Conservation (phyloP, 768 basidiomycete genomes). For the Trametes elegans region DNA sequence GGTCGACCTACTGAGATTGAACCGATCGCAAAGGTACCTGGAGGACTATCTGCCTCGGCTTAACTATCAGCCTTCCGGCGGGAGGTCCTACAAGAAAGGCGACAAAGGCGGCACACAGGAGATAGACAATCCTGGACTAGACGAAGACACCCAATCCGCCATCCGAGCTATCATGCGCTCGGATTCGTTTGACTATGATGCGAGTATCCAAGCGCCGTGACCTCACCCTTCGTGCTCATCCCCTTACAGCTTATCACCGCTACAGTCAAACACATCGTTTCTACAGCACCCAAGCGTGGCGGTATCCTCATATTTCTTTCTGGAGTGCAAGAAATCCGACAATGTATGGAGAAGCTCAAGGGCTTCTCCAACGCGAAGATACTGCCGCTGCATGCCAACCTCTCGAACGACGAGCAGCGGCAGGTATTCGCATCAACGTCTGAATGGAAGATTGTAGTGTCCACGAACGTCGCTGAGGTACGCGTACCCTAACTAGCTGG, state of each 20-base stretch:
- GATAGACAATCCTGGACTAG: conserved; percentile 52
- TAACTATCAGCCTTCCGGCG: conserved; percentile 49
- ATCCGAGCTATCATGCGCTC: conserved; percentile 61
- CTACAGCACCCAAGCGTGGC: conserved; percentile 45
- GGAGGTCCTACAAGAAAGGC: conserved; percentile 32
- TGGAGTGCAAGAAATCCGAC: conserved; percentile 86
- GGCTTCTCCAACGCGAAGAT: conserved; percentile 39
- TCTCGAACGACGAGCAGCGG: conserved; percentile 82
- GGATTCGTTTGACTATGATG: conserved; percentile 73
- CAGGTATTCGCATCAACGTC: conserved; percentile 63
- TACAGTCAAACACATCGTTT: conserved; percentile 61
- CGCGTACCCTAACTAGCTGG: conserved; percentile 24
- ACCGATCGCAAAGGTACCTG: conserved; percentile 57
- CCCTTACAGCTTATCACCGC: conserved; percentile 57
- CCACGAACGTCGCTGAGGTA: conserved; percentile 92
- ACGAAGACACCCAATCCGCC: conserved; percentile 46
- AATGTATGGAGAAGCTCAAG: conserved; percentile 64
- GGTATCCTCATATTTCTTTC: conserved; percentile 87
- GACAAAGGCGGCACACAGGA: conserved; percentile 37
- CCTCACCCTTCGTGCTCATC: background rate
- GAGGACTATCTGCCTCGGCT: conserved; percentile 71
- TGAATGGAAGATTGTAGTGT: conserved; percentile 80
- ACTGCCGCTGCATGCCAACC: conserved; percentile 86
- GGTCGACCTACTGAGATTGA: background rate
- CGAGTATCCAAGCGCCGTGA: conserved; percentile 25